phyloP scores from a whole-genome alignment of 1,284 basidiomycete species.

The Blastosporella zonata region DNA sequence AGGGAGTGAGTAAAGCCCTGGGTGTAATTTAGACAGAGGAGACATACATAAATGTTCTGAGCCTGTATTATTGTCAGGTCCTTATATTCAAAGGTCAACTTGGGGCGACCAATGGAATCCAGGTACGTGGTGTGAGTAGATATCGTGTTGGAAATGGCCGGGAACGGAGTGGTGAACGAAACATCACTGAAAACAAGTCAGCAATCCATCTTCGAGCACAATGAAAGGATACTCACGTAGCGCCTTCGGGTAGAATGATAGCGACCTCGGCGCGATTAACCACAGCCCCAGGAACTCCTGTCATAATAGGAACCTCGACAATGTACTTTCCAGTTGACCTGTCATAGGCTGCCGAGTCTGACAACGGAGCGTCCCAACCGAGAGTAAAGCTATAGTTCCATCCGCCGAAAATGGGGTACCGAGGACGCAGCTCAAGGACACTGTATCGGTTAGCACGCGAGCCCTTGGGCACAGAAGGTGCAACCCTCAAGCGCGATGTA shows the following conservation, averaged over 20 bases:
- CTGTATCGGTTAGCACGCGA: slow-evolving; percentile 53
- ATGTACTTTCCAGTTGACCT: slow-evolving; percentile 60
- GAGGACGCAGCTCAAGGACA: slow-evolving; percentile 78
- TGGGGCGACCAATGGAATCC: slow-evolving; percentile 89
- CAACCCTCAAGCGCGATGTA: slow-evolving; percentile 80
- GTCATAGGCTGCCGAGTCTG: slow-evolving; percentile 69
- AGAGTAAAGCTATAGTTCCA: slow-evolving; percentile 98
- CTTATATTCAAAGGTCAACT: slow-evolving; percentile 71
- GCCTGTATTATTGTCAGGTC: slow-evolving; percentile 79
- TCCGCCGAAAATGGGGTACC: slow-evolving; percentile 93
- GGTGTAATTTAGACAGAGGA: slow-evolving; percentile 1
- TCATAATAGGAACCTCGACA: slow-evolving; percentile 86
- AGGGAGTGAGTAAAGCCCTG: slow-evolving; percentile 18
- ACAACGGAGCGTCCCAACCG: slow-evolving; percentile 86
- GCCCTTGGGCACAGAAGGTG: slow-evolving; percentile 58
- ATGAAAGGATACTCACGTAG: slow-evolving; percentile 59
- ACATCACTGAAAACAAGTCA: slow-evolving; percentile 57
- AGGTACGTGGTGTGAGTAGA: slow-evolving; percentile 84
- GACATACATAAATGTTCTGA: slow-evolving; percentile 68
- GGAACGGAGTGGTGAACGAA: slow-evolving; percentile 76
- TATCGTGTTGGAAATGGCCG: slow-evolving; percentile 57
- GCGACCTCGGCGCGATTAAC: slow-evolving; percentile 78
- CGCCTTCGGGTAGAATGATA: slow-evolving; percentile 91
- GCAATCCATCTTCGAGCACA: neutral
- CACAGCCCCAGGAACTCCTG: slow-evolving; percentile 75